Percentiles rank a stretch among this genome's conserved stretches.
These are phyloP conservation scores for Cinchona pubescens DNA, from an alignment of 257 asterid genomes.

Conservation along the genomic window DNA sequence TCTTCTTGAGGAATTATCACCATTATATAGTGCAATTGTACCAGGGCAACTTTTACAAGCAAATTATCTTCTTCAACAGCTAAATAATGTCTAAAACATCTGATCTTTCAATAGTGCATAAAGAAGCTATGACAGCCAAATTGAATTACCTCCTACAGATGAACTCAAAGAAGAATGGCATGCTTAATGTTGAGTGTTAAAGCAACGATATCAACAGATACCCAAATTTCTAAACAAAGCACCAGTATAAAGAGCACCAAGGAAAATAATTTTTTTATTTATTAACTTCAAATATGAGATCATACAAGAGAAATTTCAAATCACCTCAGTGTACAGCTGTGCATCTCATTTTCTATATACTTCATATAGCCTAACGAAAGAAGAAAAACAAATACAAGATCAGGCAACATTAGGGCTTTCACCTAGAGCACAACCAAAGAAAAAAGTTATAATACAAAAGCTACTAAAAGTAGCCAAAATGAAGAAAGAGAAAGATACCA, in stretches of 20 bases:
- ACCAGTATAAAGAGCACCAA: not conserved
- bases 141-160: too few species aligned
- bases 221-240: not conserved
- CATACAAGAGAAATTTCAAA: constrained; percentile 13
- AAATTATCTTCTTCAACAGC: not conserved
- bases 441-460: constrained; percentile 13
- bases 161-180: not conserved
- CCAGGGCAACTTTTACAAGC: not conserved
- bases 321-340: constrained; percentile 18
- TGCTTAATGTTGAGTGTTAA: not conserved
- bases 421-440: constrained; percentile 25
- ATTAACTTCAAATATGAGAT: constrained; percentile 2
- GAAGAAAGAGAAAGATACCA: constrained; percentile 29
- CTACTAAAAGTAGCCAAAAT: constrained; percentile 13
- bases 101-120: not conserved
- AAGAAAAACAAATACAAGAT: constrained; percentile 20
- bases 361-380: constrained; percentile 24
- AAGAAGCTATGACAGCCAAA: not conserved
- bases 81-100: too few species aligned
- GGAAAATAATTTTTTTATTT: not conserved
- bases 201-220: not conserved
- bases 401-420: constrained; percentile 26
- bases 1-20: not conserved
- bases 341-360: constrained; percentile 26
- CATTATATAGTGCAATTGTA: not conserved